These are phyloP conservation scores for Rhizopogon salebrosus DNA, from an alignment of 768 basidiomycete species.

Conservation along the genomic window DNA sequence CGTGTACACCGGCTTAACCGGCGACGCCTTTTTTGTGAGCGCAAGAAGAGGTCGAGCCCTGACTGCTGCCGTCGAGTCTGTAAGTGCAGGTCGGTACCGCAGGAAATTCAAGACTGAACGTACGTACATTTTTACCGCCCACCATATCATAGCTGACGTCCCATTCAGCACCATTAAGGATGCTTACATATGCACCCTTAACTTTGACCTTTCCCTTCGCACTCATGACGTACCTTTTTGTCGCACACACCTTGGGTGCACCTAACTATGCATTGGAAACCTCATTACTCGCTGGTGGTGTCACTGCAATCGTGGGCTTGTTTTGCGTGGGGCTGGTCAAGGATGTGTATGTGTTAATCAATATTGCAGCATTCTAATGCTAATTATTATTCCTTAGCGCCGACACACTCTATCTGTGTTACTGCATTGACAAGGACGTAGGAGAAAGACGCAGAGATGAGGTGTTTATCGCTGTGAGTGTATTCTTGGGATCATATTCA, in stretches of 20 bases:
- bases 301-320: conserved; percentile 76
- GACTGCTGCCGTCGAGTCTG: conserved; percentile 49
- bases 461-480: conserved; percentile 51
- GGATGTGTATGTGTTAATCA: conserved; percentile 50
- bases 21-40: conserved; percentile 60
- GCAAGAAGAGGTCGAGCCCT: conserved; percentile 53
- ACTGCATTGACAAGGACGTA: conserved; percentile 56
- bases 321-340: conserved; percentile 80
- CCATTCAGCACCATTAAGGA: conserved; percentile 51
- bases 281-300: conserved; percentile 69
- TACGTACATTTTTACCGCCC: conserved; percentile 26
- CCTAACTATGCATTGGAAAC: conserved; percentile 73
- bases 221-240: conserved; percentile 79
- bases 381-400: conserved; percentile 32
- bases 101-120: conserved; percentile 54
- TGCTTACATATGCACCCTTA: conserved; percentile 68
- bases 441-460: conserved; percentile 46
- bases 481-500: not conserved
- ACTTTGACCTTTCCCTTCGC: conserved; percentile 81
- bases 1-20: conserved; percentile 72
- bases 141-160: not conserved
- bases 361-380: not conserved
- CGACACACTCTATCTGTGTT: conserved; percentile 63
- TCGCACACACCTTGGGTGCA: conserved; percentile 71
- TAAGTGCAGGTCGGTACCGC: conserved; percentile 33